Percentiles rank a stretch among this genome's conserved stretches.
phyloP scores from a whole-genome alignment of 2,329 filamentous ascomycete species.

The Fusarium austroafricanum region DNA sequence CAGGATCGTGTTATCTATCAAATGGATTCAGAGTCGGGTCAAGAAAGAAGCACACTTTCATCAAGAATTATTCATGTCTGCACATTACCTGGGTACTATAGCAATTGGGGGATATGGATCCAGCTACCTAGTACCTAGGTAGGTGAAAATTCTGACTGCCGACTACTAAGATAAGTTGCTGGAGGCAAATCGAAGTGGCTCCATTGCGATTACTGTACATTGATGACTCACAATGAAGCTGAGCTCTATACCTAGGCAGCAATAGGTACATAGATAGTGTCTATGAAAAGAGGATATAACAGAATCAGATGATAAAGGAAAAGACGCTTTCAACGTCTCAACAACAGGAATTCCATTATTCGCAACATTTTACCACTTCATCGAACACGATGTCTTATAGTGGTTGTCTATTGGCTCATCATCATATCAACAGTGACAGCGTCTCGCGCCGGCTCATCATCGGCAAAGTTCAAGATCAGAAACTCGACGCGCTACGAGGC shows the following conservation, averaged over 20 bases:
- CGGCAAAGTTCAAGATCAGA: slow-evolving; percentile 40
- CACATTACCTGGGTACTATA: too few species aligned
- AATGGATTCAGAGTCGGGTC: too few species aligned
- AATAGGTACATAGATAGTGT: background rate
- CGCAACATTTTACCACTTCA: slow-evolving; percentile 7
- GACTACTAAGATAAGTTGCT: background rate
- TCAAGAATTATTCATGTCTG: too few species aligned
- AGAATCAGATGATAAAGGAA: background rate
- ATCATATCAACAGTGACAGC: slow-evolving; percentile 6
- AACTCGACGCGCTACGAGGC: slow-evolving; percentile 40
- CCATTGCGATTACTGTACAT: slow-evolving; percentile 4
- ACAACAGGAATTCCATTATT: background rate
- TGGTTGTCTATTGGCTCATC: slow-evolving; percentile 29
- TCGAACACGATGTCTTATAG: slow-evolving; percentile 31
- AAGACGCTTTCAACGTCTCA: background rate
- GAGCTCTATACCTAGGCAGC: background rate
- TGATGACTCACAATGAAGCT: slow-evolving; percentile 24
- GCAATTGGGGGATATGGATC: too few species aligned
- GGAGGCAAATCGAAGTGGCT: slow-evolving; percentile 11
- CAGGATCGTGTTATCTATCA: too few species aligned
- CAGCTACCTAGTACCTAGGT: background rate
- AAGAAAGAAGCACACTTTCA: too few species aligned
- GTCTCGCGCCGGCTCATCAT: slow-evolving; percentile 45
- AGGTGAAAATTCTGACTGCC: background rate
- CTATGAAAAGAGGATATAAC: background rate